Conservation (phyloP, 2,329 filamentous ascomycete genomes). For the Colletotrichum agaves region DNA sequence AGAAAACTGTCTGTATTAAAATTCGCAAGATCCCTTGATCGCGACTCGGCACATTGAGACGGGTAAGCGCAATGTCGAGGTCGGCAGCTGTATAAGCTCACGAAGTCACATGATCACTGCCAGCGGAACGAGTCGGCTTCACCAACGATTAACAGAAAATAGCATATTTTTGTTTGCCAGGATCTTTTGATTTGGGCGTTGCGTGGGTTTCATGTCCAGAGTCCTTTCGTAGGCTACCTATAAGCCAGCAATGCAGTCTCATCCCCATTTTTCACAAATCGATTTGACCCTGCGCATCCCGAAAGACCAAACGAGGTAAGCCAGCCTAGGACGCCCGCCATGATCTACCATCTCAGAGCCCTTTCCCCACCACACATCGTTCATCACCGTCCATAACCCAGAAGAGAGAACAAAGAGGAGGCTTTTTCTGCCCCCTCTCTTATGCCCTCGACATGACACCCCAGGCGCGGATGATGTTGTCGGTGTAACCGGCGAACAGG, state of each 20-base stretch:
- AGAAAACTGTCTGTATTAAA: no score
- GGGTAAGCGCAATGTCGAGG: no score
- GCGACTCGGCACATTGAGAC: background rate
- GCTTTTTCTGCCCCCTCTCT: constrained; percentile 41
- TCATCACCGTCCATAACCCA: constrained; percentile 36
- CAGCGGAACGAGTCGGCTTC: background rate
- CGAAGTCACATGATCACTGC: background rate
- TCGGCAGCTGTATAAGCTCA: background rate
- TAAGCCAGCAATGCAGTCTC: constrained; percentile 48
- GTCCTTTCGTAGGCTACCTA: constrained; percentile 50
- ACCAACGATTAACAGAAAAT: constrained; percentile 21
- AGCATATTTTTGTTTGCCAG: constrained; percentile 40
- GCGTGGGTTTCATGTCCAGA: constrained; percentile 53
- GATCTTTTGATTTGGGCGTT: constrained; percentile 46
- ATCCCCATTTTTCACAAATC: constrained; percentile 40
- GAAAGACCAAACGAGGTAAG: constrained; percentile 58
- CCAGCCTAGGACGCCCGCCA: constrained; percentile 59
- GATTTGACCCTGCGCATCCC: constrained; percentile 50
- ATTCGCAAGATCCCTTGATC: no score
- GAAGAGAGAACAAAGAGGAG: constrained; percentile 34
- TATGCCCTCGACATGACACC: constrained; percentile 96
- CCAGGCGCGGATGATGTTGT: constrained; percentile 99
- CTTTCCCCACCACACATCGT: constrained; percentile 36
- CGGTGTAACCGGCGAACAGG: constrained; percentile 99
- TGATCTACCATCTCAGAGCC: constrained; percentile 52